A percentile compares a stretch with the other conserved stretches of the same genome.
These are phyloP conservation scores for Aspergillus kassunensis DNA, from an alignment of 495 filamentous ascomycete species.

Conservation along the genomic window DNA sequence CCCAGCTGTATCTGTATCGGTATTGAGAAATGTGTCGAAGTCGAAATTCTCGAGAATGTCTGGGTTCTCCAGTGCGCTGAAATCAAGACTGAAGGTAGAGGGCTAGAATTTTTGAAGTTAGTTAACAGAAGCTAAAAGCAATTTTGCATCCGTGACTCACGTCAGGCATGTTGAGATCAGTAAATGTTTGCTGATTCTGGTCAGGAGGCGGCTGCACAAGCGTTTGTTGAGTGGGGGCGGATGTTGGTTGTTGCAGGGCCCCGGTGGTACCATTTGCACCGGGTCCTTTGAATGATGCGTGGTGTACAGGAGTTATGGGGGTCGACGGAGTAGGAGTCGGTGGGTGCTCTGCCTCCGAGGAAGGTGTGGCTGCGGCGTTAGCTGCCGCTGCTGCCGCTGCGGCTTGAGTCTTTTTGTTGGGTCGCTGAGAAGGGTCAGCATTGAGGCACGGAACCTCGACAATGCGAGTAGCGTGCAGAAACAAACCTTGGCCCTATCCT, in stretches of 20 bases:
- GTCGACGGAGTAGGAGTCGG: conserved; percentile 78
- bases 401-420: conserved; percentile 58
- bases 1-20: conserved; percentile 47
- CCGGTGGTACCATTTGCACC: conserved; percentile 49
- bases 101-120: conserved; percentile 23
- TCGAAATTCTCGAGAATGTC: conserved; percentile 91
- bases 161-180: conserved; percentile 37
- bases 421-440: conserved; percentile 24
- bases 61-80: conserved; percentile 54
- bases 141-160: conserved; percentile 34
- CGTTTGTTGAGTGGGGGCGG: conserved; percentile 37
- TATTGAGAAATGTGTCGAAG: conserved; percentile 89
- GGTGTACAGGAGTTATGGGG: conserved; percentile 80
- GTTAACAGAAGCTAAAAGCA: conserved; percentile 7
- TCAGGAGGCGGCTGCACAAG: conserved; percentile 47
- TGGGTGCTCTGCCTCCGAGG: conserved; percentile 67
- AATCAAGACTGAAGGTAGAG: conserved; percentile 53
- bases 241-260: conserved; percentile 36
- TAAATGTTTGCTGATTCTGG: conserved; percentile 36
- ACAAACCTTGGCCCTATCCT: conserved; percentile 71
- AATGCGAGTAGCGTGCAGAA: conserved; percentile 6
- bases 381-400: conserved; percentile 41
- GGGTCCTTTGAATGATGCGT: conserved; percentile 56
- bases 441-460: conserved; percentile 13
- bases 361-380: conserved; percentile 62